Conservation (phyloP, 768 basidiomycete species). For the Rubroboletus pulcherrimus region DNA sequence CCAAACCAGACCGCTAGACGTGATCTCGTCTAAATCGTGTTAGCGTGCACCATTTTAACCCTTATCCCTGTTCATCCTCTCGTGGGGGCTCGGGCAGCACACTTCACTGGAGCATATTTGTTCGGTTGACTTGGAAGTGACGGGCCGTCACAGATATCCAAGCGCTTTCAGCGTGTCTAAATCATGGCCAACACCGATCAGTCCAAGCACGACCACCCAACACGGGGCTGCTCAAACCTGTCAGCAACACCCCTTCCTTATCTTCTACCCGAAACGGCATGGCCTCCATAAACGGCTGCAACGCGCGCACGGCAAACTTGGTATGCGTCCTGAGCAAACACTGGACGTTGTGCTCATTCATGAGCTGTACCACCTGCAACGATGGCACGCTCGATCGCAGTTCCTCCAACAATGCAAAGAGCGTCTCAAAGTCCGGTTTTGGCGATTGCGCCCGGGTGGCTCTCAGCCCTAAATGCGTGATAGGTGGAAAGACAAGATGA, state of each 20-base stretch:
- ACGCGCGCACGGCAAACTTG: constrained; percentile 5
- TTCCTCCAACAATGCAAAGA: constrained; percentile 13
- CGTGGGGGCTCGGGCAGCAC: no score
- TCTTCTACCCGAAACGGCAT: constrained; percentile 23
- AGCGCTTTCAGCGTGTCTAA: constrained; percentile 14
- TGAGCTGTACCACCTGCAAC: constrained; percentile 21
- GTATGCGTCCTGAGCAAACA: constrained; percentile 18
- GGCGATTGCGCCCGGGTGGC: background rate
- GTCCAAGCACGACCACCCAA: background rate
- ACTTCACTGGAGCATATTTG: background rate
- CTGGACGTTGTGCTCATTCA: constrained; percentile 11
- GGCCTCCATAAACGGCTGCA: constrained; percentile 6
- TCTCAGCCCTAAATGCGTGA: constrained; percentile 19
- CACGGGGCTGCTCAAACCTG: constrained; percentile 11
- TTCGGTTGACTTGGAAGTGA: background rate
- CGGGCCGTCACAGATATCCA: background rate
- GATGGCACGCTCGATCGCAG: constrained; percentile 13
- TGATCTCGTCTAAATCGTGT: background rate
- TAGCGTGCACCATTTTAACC: no score
- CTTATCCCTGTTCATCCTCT: background rate
- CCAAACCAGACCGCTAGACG: background rate
- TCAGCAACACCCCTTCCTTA: constrained; percentile 14
- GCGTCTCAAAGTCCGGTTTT: background rate
- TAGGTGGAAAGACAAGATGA: constrained; percentile 8
- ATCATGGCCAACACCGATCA: background rate